Evolutionary conservation across 371 early-diverging fungal species (phyloP), one percentile per base, ranked within the genome.

Genomic region (Mucor irregularis): DNA sequence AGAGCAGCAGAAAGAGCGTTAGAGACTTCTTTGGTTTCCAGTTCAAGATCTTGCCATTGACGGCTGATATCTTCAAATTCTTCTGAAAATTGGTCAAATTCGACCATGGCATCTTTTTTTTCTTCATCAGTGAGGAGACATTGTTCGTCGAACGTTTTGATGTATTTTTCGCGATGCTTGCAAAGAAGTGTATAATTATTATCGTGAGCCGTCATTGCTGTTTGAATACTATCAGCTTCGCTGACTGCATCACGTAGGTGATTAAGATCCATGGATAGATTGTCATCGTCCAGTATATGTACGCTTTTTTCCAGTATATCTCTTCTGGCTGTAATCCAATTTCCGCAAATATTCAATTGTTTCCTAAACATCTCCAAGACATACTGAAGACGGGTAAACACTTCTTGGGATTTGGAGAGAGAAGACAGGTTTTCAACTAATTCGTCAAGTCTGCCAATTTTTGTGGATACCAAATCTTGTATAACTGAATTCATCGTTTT

Each of bases 401-500:
- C 47, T 39, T 69, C 72, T 21, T 67, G 69, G 6, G 72, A 71
- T 16, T 73, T 69, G 22, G 71, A 35, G 7, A 68, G 44, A 4
- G 46, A 29, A 16, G 64, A 55, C 14, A 77, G 46, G 31, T 61
- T 71, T 14, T 61, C 51, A 0, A 65, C 61, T 11, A 74, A 43
- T 34, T 74, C 69, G 14, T 60, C 53, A 13, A 77, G 14, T 25
- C 68, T 49, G 10, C 34, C 40, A 0, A 61, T 34, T 11, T 64
- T 51, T 25, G 72, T 69, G 2, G 52, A 43, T n/a, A 77, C 31
- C 0, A 68, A 65, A 42, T 77, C 74, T 22, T 66, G 66, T 5
- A 73, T 67, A 13, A 71, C 69, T 22, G 65, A 64, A 17, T 77
- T 64, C 49, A 69, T 59, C 1, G 69, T 64, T 22, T 68, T 68